These are phyloP conservation scores for Suhomyces bribrorum DNA, from an alignment of 1,139 yeast genomes.

Conservation along the genomic window DNA sequence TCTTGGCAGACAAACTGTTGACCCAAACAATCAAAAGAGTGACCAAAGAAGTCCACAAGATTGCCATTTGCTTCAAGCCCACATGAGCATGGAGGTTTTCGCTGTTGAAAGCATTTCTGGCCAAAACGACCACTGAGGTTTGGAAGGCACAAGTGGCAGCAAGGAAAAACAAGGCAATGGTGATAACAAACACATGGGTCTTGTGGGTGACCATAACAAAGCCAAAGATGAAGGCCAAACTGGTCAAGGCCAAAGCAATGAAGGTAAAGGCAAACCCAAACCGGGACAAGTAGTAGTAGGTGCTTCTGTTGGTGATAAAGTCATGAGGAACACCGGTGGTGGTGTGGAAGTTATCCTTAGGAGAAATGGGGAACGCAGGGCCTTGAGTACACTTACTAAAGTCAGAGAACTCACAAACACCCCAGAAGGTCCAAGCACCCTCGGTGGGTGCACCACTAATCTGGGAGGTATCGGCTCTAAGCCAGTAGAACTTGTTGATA, in stretches of 20 bases:
- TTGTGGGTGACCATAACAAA: slow-evolving; percentile 53
- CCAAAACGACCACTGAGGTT: slow-evolving; percentile 69
- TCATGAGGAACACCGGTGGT: slow-evolving; percentile 50
- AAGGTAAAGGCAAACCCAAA: slow-evolving; percentile 68
- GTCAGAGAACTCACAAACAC: slow-evolving; percentile 54
- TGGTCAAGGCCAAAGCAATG: slow-evolving; percentile 58
- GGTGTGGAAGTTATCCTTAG: slow-evolving; percentile 66
- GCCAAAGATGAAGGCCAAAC: slow-evolving; percentile 45
- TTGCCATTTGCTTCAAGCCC: slow-evolving; percentile 60
- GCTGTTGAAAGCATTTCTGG: slow-evolving; percentile 59
- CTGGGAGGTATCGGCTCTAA: slow-evolving; percentile 63
- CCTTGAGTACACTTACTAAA: slow-evolving; percentile 48
- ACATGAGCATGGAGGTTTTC: slow-evolving; percentile 46
- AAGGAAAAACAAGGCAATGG: slow-evolving; percentile 54
- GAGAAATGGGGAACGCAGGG: slow-evolving; percentile 69
- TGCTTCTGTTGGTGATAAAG: slow-evolving; percentile 56
- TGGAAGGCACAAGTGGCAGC: slow-evolving; percentile 63
- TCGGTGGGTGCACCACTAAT: slow-evolving; percentile 53
- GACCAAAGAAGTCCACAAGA: slow-evolving; percentile 70
- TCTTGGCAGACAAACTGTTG: slow-evolving; percentile 55
- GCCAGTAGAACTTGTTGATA: slow-evolving; percentile 67
- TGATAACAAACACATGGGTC: slow-evolving; percentile 53
- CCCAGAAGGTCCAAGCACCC: slow-evolving; percentile 85
- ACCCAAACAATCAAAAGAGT: slow-evolving; percentile 53
- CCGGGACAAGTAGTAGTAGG: slow-evolving; percentile 68